Evolutionary conservation across 129 eudicot genomes (phyloP).

Genomic region (Helianthus tuberosus): DNA sequence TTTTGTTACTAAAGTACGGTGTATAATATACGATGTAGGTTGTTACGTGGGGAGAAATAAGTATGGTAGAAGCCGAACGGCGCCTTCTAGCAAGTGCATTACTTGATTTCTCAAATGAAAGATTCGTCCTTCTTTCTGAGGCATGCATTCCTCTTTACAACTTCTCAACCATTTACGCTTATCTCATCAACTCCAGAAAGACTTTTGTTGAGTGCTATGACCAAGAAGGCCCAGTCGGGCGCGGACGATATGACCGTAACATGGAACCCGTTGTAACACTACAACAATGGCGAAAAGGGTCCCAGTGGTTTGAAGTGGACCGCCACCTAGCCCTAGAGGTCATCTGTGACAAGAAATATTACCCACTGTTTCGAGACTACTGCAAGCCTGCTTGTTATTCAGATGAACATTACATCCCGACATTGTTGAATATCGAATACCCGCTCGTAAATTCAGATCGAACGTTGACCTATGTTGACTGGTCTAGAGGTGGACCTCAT

Average conservation of each 20-base stretch:
- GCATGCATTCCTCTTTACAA: slow-evolving; percentile 77
- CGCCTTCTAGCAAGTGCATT: slow-evolving; percentile 72
- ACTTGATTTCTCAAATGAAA: slow-evolving; percentile 62
- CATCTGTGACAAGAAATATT: slow-evolving; percentile 48
- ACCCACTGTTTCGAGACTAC: slow-evolving; percentile 40
- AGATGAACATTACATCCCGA: slow-evolving; percentile 80
- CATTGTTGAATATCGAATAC: slow-evolving; percentile 46
- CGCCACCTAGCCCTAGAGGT: slow-evolving; percentile 67
- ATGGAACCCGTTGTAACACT: slow-evolving; percentile 50
- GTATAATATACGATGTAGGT: slow-evolving; percentile 39
- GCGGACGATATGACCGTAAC: slow-evolving; percentile 52
- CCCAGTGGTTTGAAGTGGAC: slow-evolving; percentile 21
- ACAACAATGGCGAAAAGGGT: slow-evolving; percentile 70
- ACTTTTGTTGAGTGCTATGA: slow-evolving; percentile 70
- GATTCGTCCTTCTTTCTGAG: slow-evolving; percentile 73
- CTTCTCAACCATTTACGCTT: slow-evolving; percentile 56
- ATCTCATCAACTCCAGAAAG: slow-evolving; percentile 49
- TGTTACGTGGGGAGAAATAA: slow-evolving; percentile 71
- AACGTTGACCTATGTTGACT: slow-evolving; percentile 77
- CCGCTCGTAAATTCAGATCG: slow-evolving; percentile 48
- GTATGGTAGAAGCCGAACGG: slow-evolving; percentile 80
- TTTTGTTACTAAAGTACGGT: neutral
- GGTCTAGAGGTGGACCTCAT: slow-evolving; percentile 88
- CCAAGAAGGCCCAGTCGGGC: slow-evolving; percentile 55
- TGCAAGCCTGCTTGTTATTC: slow-evolving; percentile 77